These are phyloP conservation scores for Exophiala sideris DNA, from an alignment of 2,329 filamentous ascomycete genomes.

Conservation along the genomic window DNA sequence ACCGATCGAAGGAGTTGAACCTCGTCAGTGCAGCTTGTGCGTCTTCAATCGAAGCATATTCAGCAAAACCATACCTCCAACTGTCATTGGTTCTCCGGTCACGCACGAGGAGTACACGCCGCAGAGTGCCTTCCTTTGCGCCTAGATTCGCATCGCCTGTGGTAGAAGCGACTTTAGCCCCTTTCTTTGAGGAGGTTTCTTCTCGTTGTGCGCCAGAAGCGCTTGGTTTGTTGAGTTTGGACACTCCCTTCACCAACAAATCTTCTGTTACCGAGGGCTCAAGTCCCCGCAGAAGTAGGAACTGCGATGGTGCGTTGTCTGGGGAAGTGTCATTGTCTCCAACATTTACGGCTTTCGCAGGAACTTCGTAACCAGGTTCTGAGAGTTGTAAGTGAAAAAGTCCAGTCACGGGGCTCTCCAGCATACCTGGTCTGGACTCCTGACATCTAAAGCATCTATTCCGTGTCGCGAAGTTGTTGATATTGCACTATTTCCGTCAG, in stretches of 20 bases:
- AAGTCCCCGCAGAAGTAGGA: constrained; percentile 70
- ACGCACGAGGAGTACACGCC: constrained; percentile 72
- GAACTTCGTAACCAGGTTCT: constrained; percentile 15
- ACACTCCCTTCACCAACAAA: constrained; percentile 67
- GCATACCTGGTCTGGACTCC: constrained; percentile 50
- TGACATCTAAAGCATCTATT: constrained; percentile 59
- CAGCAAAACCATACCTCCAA: constrained; percentile 79
- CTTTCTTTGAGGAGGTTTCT: constrained; percentile 35
- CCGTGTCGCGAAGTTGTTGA: constrained; percentile 57
- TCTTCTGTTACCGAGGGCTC: constrained; percentile 69
- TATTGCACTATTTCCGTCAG: constrained; percentile 45
- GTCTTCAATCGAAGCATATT: constrained; percentile 74
- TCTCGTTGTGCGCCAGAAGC: constrained; percentile 40
- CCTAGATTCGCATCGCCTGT: constrained; percentile 62
- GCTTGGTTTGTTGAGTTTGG: constrained; percentile 65
- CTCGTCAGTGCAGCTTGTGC: constrained; percentile 71
- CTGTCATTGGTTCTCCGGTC: constrained; percentile 69
- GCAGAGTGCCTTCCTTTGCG: constrained; percentile 69
- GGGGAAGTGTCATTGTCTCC: constrained; percentile 55
- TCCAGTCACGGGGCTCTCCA: not conserved
- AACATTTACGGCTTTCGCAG: constrained; percentile 46
- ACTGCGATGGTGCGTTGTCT: constrained; percentile 65
- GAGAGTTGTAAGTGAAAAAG: not conserved
- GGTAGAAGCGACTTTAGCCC: constrained; percentile 53
- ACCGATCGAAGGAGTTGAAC: constrained; percentile 68